phyloP scores from a whole-genome alignment of 1,139 yeast species.

The Entelexis paramagnoliae region DNA sequence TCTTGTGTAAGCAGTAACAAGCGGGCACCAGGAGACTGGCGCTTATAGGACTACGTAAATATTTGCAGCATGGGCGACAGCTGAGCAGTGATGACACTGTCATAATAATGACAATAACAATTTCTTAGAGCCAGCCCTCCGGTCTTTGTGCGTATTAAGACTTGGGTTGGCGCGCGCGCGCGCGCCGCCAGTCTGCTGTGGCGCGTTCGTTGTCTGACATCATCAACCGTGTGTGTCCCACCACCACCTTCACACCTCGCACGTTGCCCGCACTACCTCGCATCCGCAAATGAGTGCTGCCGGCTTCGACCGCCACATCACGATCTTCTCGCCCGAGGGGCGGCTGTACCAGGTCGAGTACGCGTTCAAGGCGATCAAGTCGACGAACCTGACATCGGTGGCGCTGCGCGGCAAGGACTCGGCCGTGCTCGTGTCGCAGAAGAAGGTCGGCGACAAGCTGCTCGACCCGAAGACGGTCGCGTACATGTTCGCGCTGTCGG shows the following conservation, averaged over 20 bases:
- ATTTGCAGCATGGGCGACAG: no score
- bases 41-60: no score
- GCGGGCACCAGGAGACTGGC: no score
- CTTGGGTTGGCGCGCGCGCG: no score
- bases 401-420: conserved; percentile 82
- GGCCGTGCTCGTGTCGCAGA: conserved; percentile 86
- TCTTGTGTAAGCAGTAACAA: no score
- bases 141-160: no score
- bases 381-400: conserved; percentile 79
- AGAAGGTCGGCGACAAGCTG: conserved; percentile 90
- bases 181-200: no score
- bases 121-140: no score
- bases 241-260: no score
- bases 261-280: neutral
- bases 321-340: conserved; percentile 97
- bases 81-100: no score
- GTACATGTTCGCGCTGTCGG: conserved; percentile 73
- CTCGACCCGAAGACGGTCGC: conserved; percentile 78
- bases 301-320: conserved; percentile 96
- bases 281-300: conserved; percentile 32
- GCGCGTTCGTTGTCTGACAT: conserved; percentile 5
- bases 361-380: conserved; percentile 93
- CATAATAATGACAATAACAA: no score
- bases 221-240: no score
- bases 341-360: conserved; percentile 91